phyloP scores from a whole-genome alignment of 345 rosid species.

The Euphorbia peplus region DNA sequence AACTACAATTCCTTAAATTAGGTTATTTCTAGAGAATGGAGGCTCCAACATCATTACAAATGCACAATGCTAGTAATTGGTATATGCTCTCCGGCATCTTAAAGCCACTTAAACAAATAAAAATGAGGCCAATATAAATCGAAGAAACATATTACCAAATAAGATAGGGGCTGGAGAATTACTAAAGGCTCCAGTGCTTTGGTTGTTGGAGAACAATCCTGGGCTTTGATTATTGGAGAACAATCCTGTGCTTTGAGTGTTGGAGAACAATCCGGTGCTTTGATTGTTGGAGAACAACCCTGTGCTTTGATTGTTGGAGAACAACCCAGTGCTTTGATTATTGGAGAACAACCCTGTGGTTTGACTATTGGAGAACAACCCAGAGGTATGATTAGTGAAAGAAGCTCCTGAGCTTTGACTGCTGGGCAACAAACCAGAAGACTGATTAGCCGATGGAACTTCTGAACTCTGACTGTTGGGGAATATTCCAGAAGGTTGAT shows the following conservation, averaged over 20 bases:
- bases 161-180: slow-evolving; percentile 36
- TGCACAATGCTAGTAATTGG: not conserved
- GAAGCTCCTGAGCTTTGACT: not conserved
- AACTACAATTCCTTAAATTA: not conserved
- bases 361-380: slow-evolving; percentile 16
- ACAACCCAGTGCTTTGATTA: slow-evolving; percentile 2
- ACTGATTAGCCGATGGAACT: slow-evolving; percentile 13
- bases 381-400: slow-evolving; percentile 8
- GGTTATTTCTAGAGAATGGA: not conserved
- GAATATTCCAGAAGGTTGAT: slow-evolving; percentile 20
- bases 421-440: slow-evolving; percentile 8
- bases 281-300: not conserved
- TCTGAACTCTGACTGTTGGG: slow-evolving; percentile 15
- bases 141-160: slow-evolving; percentile 37
- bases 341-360: slow-evolving; percentile 14
- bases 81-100: slow-evolving; percentile 1
- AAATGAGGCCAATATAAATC: slow-evolving; percentile 4
- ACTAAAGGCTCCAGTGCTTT: slow-evolving; percentile 22
- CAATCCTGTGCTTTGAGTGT: slow-evolving; percentile 13
- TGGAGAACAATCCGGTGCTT: slow-evolving; percentile 15
- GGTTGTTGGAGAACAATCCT: slow-evolving; percentile 13
- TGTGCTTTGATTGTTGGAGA: slow-evolving; percentile 11
- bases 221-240: slow-evolving; percentile 11
- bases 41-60: not conserved
- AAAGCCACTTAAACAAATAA: not conserved